Evolutionary conservation across 2,329 filamentous ascomycete genomes (phyloP).

Genomic region (Conoideocrella luteorostrata): DNA sequence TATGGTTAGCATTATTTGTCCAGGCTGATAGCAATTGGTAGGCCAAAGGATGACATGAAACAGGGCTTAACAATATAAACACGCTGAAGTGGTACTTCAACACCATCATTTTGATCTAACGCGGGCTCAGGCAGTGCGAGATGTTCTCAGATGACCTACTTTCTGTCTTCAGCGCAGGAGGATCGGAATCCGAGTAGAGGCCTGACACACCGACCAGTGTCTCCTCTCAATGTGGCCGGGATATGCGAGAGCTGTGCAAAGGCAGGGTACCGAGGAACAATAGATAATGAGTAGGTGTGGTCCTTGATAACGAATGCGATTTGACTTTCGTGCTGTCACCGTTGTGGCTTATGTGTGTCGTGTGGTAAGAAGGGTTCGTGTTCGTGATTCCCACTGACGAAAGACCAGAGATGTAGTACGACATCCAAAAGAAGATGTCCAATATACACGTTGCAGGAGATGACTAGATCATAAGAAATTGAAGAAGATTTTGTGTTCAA

Average conservation of each 20-base stretch:
- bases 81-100: too few species aligned
- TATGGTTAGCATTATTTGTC: too few species aligned
- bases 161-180: too few species aligned
- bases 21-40: too few species aligned
- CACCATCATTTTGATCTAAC: too few species aligned
- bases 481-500: background rate
- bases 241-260: background rate
- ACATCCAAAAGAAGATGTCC: conserved; percentile 4
- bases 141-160: too few species aligned
- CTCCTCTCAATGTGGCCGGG: background rate
- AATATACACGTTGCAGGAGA: too few species aligned
- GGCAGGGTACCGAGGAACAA: conserved; percentile 5
- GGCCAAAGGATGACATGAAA: too few species aligned
- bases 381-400: conserved; percentile 6
- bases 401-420: conserved; percentile 6
- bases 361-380: conserved; percentile 7
- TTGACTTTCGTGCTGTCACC: background rate
- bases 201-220: background rate
- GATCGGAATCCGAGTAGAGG: background rate
- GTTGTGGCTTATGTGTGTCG: conserved; percentile 7
- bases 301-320: background rate
- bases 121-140: too few species aligned
- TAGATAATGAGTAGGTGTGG: background rate
- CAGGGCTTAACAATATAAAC: too few species aligned
- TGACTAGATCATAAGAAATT: too few species aligned